Evolutionary conservation across 768 basidiomycete species (phyloP).

Genomic region (Rhizopogon roseolus): DNA sequence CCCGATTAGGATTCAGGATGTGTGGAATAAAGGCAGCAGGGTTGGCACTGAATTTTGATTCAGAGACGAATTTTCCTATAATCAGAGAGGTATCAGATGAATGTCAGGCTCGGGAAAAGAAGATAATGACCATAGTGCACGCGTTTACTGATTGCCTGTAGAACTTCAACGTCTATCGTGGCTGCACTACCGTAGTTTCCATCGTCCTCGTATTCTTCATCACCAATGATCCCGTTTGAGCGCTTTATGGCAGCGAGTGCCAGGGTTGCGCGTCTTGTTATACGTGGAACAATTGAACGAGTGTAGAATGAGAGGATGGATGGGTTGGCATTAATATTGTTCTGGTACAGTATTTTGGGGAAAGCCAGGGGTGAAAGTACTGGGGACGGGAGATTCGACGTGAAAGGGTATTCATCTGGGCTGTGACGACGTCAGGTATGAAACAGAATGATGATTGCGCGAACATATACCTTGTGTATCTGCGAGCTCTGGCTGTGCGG

Average conservation of each 20-base stretch:
- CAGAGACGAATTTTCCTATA: constrained; percentile 96
- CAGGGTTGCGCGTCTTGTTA: constrained; percentile 70
- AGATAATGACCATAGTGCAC: constrained; percentile 85
- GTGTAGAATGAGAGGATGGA: constrained; percentile 90
- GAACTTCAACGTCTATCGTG: constrained; percentile 89
- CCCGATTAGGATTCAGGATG: constrained; percentile 73
- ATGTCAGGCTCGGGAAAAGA: neutral
- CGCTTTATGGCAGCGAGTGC: constrained; percentile 62
- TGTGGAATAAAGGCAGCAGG: constrained; percentile 91
- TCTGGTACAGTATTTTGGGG: constrained; percentile 75
- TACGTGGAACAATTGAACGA: constrained; percentile 81
- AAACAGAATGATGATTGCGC: neutral
- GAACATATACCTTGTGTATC: constrained; percentile 83
- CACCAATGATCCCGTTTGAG: constrained; percentile 58
- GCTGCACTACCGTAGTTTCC: constrained; percentile 97
- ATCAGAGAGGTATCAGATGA: constrained; percentile 1
- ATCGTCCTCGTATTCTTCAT: constrained; percentile 81
- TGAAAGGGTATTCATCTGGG: constrained; percentile 98
- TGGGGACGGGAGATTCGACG: constrained; percentile 71
- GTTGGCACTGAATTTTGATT: constrained; percentile 88
- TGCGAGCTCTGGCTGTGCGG: constrained; percentile 78
- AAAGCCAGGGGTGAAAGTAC: constrained; percentile 70
- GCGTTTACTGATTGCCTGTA: constrained; percentile 97
- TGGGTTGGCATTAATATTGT: constrained; percentile 80
- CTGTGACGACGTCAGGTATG: constrained; percentile 37